These are phyloP conservation scores for Botrytis deweyae DNA, from an alignment of 2,329 filamentous ascomycete species.

Conservation along the genomic window DNA sequence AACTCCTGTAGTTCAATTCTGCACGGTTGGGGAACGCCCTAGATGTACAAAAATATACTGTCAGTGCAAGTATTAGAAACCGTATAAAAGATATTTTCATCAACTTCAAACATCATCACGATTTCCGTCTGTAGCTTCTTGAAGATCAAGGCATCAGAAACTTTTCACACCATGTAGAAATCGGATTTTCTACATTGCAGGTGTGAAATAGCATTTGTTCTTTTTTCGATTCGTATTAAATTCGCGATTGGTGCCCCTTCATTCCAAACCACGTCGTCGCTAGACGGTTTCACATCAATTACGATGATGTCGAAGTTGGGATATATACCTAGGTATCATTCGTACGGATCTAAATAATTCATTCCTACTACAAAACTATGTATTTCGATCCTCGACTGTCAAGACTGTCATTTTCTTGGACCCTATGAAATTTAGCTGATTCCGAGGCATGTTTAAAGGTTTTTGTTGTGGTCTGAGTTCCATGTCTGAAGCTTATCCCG, in stretches of 20 bases:
- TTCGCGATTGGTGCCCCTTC: neutral
- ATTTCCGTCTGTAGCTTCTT: neutral
- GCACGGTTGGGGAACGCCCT: conserved; percentile 1
- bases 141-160: neutral
- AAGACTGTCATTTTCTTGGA: neutral
- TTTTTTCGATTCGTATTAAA: neutral
- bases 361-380: neutral
- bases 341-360: neutral
- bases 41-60: neutral
- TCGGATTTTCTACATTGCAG: neutral
- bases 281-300: neutral
- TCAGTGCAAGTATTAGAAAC: conserved; percentile 2
- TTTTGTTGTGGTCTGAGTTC: neutral
- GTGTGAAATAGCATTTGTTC: neutral
- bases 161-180: neutral
- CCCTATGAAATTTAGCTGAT: neutral
- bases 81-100: neutral
- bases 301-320: neutral
- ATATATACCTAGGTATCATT: neutral
- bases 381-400: neutral
- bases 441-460: neutral
- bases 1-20: neutral
- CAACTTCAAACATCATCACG: neutral
- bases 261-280: neutral
- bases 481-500: neutral